Evolutionary conservation across 495 filamentous ascomycete species (phyloP).

Genomic region (Paragyromitra xinjiangensis): DNA sequence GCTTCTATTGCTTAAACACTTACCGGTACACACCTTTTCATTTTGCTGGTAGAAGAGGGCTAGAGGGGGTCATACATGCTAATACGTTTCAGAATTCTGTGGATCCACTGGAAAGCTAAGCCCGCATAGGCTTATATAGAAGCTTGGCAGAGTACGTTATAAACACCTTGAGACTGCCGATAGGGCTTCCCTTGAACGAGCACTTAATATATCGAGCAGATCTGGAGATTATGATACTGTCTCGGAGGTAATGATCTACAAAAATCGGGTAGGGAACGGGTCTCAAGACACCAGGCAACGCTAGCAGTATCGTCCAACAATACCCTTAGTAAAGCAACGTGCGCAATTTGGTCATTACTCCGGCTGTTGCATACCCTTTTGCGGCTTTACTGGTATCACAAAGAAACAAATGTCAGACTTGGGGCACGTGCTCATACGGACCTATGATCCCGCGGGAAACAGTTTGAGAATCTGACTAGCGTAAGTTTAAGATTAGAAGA

Average conservation of each 20-base stretch:
- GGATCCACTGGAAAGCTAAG: conserved; percentile 1
- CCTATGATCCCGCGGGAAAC: neutral
- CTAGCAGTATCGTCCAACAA: neutral
- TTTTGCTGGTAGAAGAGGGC: neutral
- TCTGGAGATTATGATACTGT: neutral
- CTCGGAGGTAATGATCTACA: conserved; percentile 8
- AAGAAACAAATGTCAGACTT: neutral
- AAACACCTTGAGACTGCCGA: neutral
- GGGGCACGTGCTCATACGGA: neutral
- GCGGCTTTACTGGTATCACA: neutral
- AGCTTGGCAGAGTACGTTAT: conserved; percentile 4
- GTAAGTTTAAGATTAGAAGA: neutral
- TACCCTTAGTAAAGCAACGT: neutral
- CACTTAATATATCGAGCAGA: neutral
- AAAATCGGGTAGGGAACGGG: neutral
- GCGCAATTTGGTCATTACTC: neutral
- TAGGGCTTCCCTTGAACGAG: neutral
- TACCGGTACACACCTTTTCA: neutral
- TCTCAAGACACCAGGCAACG: neutral
- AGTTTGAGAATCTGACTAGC: neutral
- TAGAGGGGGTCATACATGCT: neutral
- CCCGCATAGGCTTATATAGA: neutral
- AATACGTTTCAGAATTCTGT: conserved; percentile 15
- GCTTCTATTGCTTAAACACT: neutral
- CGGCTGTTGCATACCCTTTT: neutral